Evolutionary conservation across 495 filamentous ascomycete species (phyloP).

Genomic region (Daldinia caldariorum): DNA sequence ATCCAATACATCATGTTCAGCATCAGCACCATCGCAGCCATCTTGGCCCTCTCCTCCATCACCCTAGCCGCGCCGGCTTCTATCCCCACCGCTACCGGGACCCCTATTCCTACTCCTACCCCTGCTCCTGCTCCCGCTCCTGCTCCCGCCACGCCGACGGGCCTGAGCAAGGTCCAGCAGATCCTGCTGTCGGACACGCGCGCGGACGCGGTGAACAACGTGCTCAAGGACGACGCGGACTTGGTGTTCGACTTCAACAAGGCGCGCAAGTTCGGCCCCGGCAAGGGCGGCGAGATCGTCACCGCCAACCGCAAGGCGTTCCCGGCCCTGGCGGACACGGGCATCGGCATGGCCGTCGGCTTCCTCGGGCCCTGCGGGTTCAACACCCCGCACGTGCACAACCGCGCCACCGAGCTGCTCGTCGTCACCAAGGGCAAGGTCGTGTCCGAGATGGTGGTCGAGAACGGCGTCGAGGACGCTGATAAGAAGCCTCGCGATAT

Average conservation of each 20-base stretch:
- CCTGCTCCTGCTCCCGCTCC: slow-evolving; percentile 2
- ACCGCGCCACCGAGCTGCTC: slow-evolving; percentile 55
- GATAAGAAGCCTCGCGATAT: slow-evolving; percentile 43
- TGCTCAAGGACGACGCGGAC: slow-evolving; percentile 46
- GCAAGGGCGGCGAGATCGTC: slow-evolving; percentile 52
- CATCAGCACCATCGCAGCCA: slow-evolving; percentile 32
- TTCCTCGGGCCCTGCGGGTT: slow-evolving; percentile 59
- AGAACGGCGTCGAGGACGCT: slow-evolving; percentile 54
- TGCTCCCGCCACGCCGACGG: slow-evolving; percentile 14
- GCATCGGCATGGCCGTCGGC: slow-evolving; percentile 50
- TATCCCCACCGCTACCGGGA: neutral
- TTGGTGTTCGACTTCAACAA: slow-evolving; percentile 56
- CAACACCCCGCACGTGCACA: slow-evolving; percentile 61
- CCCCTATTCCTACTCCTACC: neutral
- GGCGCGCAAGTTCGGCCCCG: slow-evolving; percentile 39
- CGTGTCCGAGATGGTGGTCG: slow-evolving; percentile 59
- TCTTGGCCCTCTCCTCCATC: slow-evolving; percentile 42
- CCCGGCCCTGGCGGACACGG: slow-evolving; percentile 54
- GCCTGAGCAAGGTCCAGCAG: slow-evolving; percentile 41
- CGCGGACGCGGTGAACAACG: slow-evolving; percentile 44
- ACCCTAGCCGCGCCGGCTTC: slow-evolving; percentile 33
- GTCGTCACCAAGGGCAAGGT: slow-evolving; percentile 56
- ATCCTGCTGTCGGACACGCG: slow-evolving; percentile 41
- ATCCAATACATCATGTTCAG: slow-evolving; percentile 30
- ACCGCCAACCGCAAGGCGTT: slow-evolving; percentile 53